Conservation (phyloP, 2,329 filamentous ascomycete species). For the Didymosphaeria variabile region DNA sequence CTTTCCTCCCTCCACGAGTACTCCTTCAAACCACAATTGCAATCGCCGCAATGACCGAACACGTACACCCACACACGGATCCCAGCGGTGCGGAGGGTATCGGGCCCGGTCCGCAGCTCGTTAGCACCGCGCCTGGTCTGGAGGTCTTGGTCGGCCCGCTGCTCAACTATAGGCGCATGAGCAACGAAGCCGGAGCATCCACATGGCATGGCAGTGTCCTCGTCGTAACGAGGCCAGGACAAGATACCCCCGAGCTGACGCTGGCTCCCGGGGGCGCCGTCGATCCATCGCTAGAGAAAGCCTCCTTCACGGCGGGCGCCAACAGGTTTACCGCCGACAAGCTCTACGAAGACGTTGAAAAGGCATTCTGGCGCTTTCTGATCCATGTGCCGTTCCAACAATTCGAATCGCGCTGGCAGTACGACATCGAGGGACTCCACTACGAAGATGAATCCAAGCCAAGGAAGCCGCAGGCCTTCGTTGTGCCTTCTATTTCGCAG, state of each 20-base stretch:
- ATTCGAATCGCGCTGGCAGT: constrained; percentile 81
- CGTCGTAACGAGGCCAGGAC: constrained; percentile 79
- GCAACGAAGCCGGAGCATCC: constrained; percentile 58
- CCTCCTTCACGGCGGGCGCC: constrained; percentile 34
- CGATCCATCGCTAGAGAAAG: constrained; percentile 33
- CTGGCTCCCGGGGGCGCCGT: constrained; percentile 61
- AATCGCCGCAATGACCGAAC: constrained; percentile 20
- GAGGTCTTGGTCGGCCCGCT: constrained; percentile 77
- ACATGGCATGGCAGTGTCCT: constrained; percentile 87
- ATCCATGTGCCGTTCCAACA: constrained; percentile 71
- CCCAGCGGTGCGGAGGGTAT: constrained; percentile 46
- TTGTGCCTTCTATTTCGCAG: constrained; percentile 66
- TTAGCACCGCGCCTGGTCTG: constrained; percentile 51
- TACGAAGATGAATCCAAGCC: constrained; percentile 61
- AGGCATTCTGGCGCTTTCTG: constrained; percentile 68
- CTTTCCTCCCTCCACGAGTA: not conserved
- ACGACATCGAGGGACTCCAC: constrained; percentile 73
- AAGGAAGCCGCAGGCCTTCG: constrained; percentile 56
- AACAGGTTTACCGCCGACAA: constrained; percentile 59
- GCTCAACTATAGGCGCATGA: constrained; percentile 80
- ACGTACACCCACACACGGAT: constrained; percentile 27
- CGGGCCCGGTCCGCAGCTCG: constrained; percentile 54
- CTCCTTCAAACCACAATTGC: not conserved
- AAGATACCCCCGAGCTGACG: constrained; percentile 67
- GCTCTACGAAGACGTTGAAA: constrained; percentile 67